phyloP scores from a whole-genome alignment of 208 protist genomes.

The Porcisia hertigi region DNA sequence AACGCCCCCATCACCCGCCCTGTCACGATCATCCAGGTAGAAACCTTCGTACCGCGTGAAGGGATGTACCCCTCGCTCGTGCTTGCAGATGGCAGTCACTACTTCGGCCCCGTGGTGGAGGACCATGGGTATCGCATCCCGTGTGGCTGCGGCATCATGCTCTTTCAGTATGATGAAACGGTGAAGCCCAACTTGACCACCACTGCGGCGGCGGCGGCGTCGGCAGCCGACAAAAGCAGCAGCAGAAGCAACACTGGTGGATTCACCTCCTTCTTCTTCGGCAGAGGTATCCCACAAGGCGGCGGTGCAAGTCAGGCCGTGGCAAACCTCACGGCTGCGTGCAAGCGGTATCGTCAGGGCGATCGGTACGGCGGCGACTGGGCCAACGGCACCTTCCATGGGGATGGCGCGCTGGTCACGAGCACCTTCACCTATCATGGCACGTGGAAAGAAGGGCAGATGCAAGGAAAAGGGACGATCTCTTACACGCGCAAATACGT shows the following conservation, averaged over 20 bases:
- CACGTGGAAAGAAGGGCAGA: conserved; percentile 33
- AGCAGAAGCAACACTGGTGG: not conserved
- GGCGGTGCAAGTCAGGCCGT: conserved; percentile 1
- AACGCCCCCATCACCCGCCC: conserved; percentile 37
- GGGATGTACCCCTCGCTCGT: conserved; percentile 34
- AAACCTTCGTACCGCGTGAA: conserved; percentile 47
- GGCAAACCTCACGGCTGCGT: conserved; percentile 14
- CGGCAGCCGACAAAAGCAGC: not conserved
- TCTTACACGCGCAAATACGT: conserved; percentile 38
- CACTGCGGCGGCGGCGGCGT: not conserved
- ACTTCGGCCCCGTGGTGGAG: conserved; percentile 73
- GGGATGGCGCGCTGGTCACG: conserved; percentile 71
- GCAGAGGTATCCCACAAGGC: conserved; percentile 16
- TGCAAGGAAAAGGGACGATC: conserved; percentile 47
- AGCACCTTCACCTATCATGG: conserved; percentile 83
- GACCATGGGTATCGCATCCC: conserved; percentile 49
- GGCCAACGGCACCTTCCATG: conserved; percentile 67
- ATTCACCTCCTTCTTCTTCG: conserved; percentile 22
- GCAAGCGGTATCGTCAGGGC: conserved; percentile 47
- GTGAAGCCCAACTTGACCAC: conserved; percentile 8
- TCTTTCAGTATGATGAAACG: conserved; percentile 49
- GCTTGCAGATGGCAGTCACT: conserved; percentile 63
- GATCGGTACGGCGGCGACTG: conserved; percentile 82
- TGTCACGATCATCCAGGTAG: conserved; percentile 69
- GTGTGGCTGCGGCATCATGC: conserved; percentile 68